phyloP scores from a whole-genome alignment of 495 filamentous ascomycete species.

The Glutinoglossum americanum region DNA sequence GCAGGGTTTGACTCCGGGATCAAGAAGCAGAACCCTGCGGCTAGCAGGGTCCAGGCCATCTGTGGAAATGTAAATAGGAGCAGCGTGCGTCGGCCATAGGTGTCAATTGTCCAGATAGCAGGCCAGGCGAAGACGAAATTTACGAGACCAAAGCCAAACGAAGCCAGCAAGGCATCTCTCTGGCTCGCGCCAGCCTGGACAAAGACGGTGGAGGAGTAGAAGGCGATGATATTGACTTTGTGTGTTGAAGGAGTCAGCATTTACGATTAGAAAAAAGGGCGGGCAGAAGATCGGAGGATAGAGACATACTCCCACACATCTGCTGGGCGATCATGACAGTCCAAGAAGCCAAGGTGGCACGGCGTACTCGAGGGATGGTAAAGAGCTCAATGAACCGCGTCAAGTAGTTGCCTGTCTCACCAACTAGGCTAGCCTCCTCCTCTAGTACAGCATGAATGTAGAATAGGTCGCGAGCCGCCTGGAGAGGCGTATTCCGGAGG shows the following conservation, averaged over 20 bases:
- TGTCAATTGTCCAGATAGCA: slow-evolving; percentile 70
- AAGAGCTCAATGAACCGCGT: slow-evolving; percentile 34
- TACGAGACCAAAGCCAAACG: slow-evolving; percentile 58
- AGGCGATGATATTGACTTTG: slow-evolving; percentile 53
- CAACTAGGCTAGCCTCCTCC: slow-evolving; percentile 21
- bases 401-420: slow-evolving; percentile 20
- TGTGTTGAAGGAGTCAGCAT: background rate
- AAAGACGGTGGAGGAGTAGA: slow-evolving; percentile 66
- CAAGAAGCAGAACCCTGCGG: slow-evolving; percentile 47
- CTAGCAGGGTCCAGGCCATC: slow-evolving; percentile 61
- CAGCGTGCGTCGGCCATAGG: slow-evolving; percentile 53
- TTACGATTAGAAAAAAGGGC: too few relatives aligned
- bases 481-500: slow-evolving; percentile 41
- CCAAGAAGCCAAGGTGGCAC: slow-evolving; percentile 37
- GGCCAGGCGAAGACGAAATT: slow-evolving; percentile 76
- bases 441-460: slow-evolving; percentile 41
- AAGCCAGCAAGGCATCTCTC: slow-evolving; percentile 42
- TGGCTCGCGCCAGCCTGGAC: slow-evolving; percentile 32
- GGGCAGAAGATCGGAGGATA: slow-evolving; percentile 3
- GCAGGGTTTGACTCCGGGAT: slow-evolving; percentile 29
- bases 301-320: slow-evolving; percentile 46
- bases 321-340: slow-evolving; percentile 64
- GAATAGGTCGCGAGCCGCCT: slow-evolving; percentile 59
- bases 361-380: slow-evolving; percentile 35
- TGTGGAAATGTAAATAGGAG: slow-evolving; percentile 72